Conservation (phyloP, 2,329 filamentous ascomycete genomes). For the Penicillium frequentans region DNA sequence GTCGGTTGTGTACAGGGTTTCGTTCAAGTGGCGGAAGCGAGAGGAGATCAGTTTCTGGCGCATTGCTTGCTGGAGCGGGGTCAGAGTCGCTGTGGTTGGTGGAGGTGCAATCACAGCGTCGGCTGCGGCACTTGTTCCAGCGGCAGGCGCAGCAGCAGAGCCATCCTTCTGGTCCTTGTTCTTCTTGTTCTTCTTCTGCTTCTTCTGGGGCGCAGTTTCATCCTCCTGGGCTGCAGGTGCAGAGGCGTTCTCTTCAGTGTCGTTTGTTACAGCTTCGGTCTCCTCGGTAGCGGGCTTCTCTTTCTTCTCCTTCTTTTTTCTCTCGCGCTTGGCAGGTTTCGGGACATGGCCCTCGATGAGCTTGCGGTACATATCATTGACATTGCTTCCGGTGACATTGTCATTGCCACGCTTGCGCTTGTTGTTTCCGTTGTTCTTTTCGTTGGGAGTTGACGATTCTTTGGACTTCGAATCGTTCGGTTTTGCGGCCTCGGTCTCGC, state of each 20-base stretch:
- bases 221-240: conserved; percentile 26
- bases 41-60: conserved; percentile 90
- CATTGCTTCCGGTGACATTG: conserved; percentile 65
- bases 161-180: conserved; percentile 30
- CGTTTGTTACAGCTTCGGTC: neutral
- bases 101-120: conserved; percentile 38
- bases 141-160: conserved; percentile 10
- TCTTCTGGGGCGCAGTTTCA: conserved; percentile 23
- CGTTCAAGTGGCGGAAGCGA: conserved; percentile 95
- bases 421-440: conserved; percentile 35
- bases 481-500: conserved; percentile 58
- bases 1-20: conserved; percentile 91
- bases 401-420: conserved; percentile 52
- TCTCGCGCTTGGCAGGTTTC: conserved; percentile 36
- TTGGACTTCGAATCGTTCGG: conserved; percentile 25
- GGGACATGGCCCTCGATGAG: conserved; percentile 68
- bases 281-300: neutral
- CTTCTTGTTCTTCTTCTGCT: conserved; percentile 34
- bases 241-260: neutral
- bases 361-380: conserved; percentile 75
- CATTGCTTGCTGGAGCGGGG: conserved; percentile 91
- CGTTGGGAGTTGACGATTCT: conserved; percentile 20
- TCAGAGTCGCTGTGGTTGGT: conserved; percentile 64
- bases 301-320: conserved; percentile 18
- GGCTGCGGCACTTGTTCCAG: neutral